These are phyloP conservation scores for Colletotrichum salicis DNA, from an alignment of 2,329 filamentous ascomycete species.

Conservation along the genomic window DNA sequence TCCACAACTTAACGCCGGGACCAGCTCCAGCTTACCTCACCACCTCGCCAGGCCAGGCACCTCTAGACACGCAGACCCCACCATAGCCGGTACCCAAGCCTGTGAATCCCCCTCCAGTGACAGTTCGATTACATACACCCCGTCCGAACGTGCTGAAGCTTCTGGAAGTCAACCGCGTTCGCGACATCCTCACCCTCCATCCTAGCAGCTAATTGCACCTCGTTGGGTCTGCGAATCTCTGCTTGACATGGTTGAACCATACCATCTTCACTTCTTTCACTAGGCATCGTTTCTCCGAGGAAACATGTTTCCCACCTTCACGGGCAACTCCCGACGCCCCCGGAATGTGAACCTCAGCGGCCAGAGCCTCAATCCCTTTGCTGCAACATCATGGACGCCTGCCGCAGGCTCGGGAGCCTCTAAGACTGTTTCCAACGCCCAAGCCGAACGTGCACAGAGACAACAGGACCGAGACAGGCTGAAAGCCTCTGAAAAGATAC, in stretches of 20 bases:
- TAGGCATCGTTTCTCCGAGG: constrained; percentile 24
- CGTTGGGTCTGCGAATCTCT: not conserved
- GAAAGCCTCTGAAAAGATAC: constrained; percentile 78
- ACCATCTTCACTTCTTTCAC: not conserved
- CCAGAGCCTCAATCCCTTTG: constrained; percentile 83
- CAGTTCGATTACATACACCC: constrained; percentile 33
- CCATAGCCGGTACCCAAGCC: constrained; percentile 17
- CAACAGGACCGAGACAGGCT: constrained; percentile 83
- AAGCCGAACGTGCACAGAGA: constrained; percentile 83
- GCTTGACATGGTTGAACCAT: constrained; percentile 17
- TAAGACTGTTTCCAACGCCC: constrained; percentile 83
- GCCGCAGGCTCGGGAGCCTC: constrained; percentile 72
- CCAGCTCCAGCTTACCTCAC: constrained; percentile 22
- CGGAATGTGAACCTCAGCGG: constrained; percentile 96
- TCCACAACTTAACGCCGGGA: constrained; percentile 18
- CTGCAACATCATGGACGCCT: constrained; percentile 67
- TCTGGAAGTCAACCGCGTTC: constrained; percentile 31
- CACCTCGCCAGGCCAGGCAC: constrained; percentile 6
- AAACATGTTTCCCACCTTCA: constrained; percentile 91
- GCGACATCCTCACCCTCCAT: constrained; percentile 7
- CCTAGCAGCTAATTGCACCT: not conserved
- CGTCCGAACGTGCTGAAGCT: constrained; percentile 35
- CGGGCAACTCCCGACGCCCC: constrained; percentile 83
- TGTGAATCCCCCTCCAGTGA: constrained; percentile 24
- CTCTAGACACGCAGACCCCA: constrained; percentile 1